Percentiles rank a stretch among this genome's conserved stretches.
Evolutionary conservation across 2,329 filamentous ascomycete species (phyloP).

Genomic region (Nigrograna mackinnonii): DNA sequence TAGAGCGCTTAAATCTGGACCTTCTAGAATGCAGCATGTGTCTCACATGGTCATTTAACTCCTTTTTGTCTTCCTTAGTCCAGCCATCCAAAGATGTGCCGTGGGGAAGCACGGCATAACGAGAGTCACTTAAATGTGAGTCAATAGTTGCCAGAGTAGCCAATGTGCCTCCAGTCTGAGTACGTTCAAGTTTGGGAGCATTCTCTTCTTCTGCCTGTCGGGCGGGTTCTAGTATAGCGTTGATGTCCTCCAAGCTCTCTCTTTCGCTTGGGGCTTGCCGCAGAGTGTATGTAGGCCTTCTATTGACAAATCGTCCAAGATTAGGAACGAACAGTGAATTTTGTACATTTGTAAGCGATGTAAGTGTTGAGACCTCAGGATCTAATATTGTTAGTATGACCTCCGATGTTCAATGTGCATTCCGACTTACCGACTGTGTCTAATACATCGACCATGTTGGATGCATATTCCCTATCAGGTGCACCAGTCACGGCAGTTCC

Average conservation of each 20-base stretch:
- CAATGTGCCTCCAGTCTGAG: constrained; percentile 26
- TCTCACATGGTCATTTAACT: constrained; percentile 83
- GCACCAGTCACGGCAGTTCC: constrained; percentile 1
- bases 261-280: constrained; percentile 52
- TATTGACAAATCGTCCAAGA: constrained; percentile 74
- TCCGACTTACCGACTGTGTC: constrained; percentile 67
- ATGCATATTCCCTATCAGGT: constrained; percentile 55
- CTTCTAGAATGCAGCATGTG: constrained; percentile 85
- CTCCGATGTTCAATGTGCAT: constrained; percentile 7
- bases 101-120: constrained; percentile 80
- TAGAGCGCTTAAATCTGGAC: constrained; percentile 75
- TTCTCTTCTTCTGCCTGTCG: constrained; percentile 19
- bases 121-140: constrained; percentile 68
- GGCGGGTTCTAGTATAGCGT: constrained; percentile 25
- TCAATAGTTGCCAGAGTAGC: constrained; percentile 62
- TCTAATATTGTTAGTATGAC: constrained; percentile 53
- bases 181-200: constrained; percentile 26
- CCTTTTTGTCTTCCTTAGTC: constrained; percentile 72
- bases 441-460: constrained; percentile 67
- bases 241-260: constrained; percentile 34
- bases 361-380: constrained; percentile 80
- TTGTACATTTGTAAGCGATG: constrained; percentile 85
- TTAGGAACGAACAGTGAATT: constrained; percentile 87
- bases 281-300: constrained; percentile 77
- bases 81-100: constrained; percentile 74